Evolutionary conservation across 345 rosid species (phyloP), one percentile per base, ranked within the genome.

Genomic region (Cardiospermum halicacabum): DNA sequence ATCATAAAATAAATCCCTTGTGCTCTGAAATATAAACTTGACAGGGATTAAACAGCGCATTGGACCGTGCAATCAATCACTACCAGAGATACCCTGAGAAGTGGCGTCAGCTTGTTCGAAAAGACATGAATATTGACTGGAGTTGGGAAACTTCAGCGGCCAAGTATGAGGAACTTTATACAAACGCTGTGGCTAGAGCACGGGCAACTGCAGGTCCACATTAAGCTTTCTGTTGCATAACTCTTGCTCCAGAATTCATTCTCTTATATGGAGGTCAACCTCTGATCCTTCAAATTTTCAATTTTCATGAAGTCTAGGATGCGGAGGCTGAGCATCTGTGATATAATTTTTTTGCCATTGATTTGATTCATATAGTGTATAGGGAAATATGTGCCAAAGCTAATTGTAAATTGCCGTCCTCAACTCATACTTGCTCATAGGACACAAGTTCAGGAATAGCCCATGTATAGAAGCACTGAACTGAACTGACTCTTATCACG

Each of bases 71-170:
- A 42, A 75, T 87, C 56, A 75, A 69, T 53, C 86, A 79, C 73
- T 88, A 79, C 80, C 79, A 42, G 69, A 78, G 72, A 18, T 60
- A 80, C 60, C 69, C 66, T 24, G 78, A 78, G 69, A 77, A 74
- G 45, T 94, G 99, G 99, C 69, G 67, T 60, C 71, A 78, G 73
- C 96, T 90, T 18, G 74, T 85, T 58, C 77, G 62, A 60, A 94
- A 85, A 81, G 94, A 70, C 74, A 94, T 94, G 97, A 76, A 34
- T 18, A 75, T 88, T 45, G 96, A 90, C 73, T 94, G 87, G 68
- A 87, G 99, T 67, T 90, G 99, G 99, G 88, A 79, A 56, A 60
- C 83, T 71, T 91, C 99, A 0, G 89, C 97, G 4, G 60, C 82
- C 21, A 89, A 85, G 48, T 94, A 90, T 21, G 97, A 90, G 75